Conservation (phyloP, 2,329 filamentous ascomycete genomes). For the Annulohypoxylon truncatum region DNA sequence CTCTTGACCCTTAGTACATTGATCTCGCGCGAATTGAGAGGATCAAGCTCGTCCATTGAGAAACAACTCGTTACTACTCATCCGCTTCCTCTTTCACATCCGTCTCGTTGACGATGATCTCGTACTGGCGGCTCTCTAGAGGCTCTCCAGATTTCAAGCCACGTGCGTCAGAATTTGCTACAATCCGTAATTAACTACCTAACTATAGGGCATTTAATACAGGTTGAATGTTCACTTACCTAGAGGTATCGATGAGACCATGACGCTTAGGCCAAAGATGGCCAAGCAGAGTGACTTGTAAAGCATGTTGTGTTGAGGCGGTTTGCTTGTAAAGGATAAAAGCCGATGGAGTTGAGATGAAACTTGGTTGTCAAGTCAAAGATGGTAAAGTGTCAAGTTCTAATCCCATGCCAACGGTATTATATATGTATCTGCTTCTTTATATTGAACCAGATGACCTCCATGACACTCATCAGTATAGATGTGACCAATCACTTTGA, state of each 20-base stretch:
- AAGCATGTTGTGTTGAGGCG: constrained; percentile 8
- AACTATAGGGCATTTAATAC: background rate
- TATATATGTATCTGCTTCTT: background rate
- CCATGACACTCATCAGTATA: background rate
- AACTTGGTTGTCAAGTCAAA: background rate
- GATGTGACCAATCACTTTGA: background rate
- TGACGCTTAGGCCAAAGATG: constrained; percentile 9
- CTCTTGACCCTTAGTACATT: background rate
- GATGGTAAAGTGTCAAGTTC: background rate
- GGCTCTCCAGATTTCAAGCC: background rate
- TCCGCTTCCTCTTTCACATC: constrained; percentile 2
- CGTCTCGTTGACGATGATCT: constrained; percentile 5
- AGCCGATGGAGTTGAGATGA: background rate
- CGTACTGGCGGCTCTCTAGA: constrained; percentile 3
- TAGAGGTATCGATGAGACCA: constrained; percentile 11
- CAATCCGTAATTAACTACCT: background rate
- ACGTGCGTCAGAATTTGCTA: background rate
- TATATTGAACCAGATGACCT: background rate
- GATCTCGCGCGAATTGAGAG: background rate
- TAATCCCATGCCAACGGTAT: background rate
- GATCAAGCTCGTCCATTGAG: background rate
- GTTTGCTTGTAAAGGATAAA: background rate
- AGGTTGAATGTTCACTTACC: constrained; percentile 1
- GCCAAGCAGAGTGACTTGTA: constrained; percentile 10
- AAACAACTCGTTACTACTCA: background rate